phyloP scores from a whole-genome alignment of 345 rosid species.

The Lenwebbia sp. region DNA sequence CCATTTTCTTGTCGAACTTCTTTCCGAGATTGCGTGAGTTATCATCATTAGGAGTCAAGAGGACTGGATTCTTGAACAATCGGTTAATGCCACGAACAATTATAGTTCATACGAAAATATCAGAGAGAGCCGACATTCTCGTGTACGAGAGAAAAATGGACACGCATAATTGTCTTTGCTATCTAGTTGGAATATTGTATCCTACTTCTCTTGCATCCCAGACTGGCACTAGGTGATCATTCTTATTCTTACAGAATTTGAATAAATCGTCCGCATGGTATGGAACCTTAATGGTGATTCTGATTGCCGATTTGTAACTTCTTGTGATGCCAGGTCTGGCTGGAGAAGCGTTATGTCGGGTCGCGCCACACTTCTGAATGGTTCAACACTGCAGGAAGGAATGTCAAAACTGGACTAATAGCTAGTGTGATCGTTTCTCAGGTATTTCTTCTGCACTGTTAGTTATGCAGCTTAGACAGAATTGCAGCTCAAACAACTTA shows the following conservation, averaged over 20 bases:
- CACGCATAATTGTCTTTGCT: not conserved
- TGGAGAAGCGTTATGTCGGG: conserved; percentile 84
- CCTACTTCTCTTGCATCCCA: not conserved
- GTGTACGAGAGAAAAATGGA: not conserved
- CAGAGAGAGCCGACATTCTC: not conserved
- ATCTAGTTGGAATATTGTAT: not conserved
- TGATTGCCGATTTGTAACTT: not conserved
- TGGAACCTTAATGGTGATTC: not conserved
- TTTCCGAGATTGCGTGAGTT: not conserved
- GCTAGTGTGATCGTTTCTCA: conserved; percentile 93
- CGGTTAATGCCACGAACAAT: fast-evolving
- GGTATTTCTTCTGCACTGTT: conserved; percentile 12
- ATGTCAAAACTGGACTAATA: conserved; percentile 89
- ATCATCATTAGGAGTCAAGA: not conserved
- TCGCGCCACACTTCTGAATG: conserved; percentile 84
- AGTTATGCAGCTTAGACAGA: not conserved
- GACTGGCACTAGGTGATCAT: not conserved
- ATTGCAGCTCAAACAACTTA: not conserved
- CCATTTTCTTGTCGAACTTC: not conserved
- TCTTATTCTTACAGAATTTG: not conserved
- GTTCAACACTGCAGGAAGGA: conserved; percentile 98
- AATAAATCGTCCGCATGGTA: not conserved
- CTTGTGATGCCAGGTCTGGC: conserved; percentile 50
- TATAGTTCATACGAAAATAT: too few relatives aligned
- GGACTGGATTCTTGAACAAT: not conserved